Conservation (phyloP, 352 stramenopile genomes). For the Phytophthora meadii region DNA sequence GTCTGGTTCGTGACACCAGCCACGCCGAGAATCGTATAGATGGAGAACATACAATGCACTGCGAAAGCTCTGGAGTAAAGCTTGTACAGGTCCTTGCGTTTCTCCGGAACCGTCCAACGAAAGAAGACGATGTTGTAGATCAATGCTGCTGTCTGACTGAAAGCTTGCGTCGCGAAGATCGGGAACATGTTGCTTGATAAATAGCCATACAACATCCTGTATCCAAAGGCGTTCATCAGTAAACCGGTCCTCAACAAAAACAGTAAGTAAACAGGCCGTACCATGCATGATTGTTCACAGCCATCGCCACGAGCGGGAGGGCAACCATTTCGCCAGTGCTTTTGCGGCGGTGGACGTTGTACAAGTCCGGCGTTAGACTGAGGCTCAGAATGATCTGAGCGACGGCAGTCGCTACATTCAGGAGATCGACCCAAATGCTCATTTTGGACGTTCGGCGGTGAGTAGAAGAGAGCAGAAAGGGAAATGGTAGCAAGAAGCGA, state of each 20-base stretch:
- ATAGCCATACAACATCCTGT: conserved; percentile 35
- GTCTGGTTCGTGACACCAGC: conserved; percentile 40
- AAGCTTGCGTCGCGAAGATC: conserved; percentile 32
- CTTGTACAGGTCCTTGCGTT: conserved; percentile 21
- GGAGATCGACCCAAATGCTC: conserved; percentile 26
- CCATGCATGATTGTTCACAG: conserved; percentile 34
- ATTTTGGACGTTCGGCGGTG: conserved; percentile 4
- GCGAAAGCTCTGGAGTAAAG: conserved; percentile 13
- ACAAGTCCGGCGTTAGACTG: conserved; percentile 27
- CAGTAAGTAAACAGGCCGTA: conserved; percentile 6
- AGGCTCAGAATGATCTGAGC: conserved; percentile 28
- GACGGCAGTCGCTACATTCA: conserved; percentile 23
- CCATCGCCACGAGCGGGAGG: conserved; percentile 29
- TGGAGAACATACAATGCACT: conserved; percentile 25
- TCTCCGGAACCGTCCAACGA: conserved; percentile 14
- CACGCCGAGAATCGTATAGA: conserved; percentile 46
- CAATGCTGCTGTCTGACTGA: conserved; percentile 20
- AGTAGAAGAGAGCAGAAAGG: background rate
- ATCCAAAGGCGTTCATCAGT: background rate
- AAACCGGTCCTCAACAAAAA: background rate
- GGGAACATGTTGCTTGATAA: conserved; percentile 35
- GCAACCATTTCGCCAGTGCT: conserved; percentile 26
- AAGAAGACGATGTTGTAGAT: conserved; percentile 35
- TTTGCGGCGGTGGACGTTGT: conserved; percentile 30
- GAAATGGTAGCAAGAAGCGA: conserved; percentile 9